A percentile compares a stretch with the other conserved stretches of the same genome.
Evolutionary conservation across 345 rosid genomes (phyloP).

Genomic region (Isatis tinctoria): DNA sequence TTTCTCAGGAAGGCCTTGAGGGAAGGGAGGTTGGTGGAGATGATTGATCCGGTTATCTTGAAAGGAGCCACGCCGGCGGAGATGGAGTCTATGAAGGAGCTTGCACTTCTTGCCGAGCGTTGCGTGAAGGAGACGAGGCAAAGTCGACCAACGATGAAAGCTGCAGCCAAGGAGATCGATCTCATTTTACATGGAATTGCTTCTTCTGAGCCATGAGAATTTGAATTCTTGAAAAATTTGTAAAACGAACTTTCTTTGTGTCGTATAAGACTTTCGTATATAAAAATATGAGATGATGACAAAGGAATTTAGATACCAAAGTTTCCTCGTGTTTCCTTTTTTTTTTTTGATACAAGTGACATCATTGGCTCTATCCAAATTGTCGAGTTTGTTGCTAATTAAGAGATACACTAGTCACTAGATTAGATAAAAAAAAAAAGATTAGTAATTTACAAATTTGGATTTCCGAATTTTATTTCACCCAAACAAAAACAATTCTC

Average conservation of each 20-base stretch:
- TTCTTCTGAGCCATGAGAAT: slow-evolving; percentile 19
- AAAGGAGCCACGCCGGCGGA: slow-evolving; percentile 33
- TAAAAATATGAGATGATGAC: too few species aligned
- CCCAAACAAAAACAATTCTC: too few species aligned
- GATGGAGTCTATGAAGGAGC: slow-evolving; percentile 40
- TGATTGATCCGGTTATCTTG: slow-evolving; percentile 39
- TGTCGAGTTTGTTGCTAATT: too few species aligned
- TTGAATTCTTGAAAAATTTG: background rate
- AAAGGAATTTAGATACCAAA: background rate
- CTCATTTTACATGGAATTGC: slow-evolving; percentile 33
- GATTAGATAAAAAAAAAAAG: too few species aligned
- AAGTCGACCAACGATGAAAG: slow-evolving; percentile 51
- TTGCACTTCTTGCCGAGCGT: slow-evolving; percentile 41
- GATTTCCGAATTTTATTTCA: too few species aligned
- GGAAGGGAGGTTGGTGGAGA: slow-evolving; percentile 41
- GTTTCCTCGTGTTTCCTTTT: background rate
- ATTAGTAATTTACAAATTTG: too few species aligned
- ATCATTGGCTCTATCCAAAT: too few species aligned
- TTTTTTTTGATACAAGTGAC: background rate
- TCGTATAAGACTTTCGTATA: background rate
- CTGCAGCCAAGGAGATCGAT: slow-evolving; percentile 44
- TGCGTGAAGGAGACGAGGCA: slow-evolving; percentile 52
- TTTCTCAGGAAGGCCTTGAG: slow-evolving; percentile 38
- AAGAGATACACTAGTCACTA: too few species aligned
- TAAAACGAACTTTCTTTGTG: background rate